Evolutionary conservation across 108 stramenopile species (phyloP).

Genomic region (Cyclotella atomus): DNA sequence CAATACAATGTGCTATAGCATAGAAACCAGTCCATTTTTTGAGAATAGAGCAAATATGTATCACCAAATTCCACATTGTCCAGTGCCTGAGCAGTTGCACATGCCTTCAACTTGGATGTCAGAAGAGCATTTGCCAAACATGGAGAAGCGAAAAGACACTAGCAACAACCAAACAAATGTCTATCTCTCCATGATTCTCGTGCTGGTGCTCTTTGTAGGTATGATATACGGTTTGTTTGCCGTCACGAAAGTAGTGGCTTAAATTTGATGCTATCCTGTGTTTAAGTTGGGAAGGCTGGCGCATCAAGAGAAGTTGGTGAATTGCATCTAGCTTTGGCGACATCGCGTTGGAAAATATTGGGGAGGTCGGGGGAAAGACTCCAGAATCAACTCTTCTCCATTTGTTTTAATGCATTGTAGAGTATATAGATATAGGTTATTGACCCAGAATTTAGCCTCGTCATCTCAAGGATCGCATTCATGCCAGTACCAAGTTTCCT

Average conservation of each 20-base stretch:
- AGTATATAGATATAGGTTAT: not conserved
- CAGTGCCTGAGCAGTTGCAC: slow-evolving; percentile 1
- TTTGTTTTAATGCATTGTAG: not conserved
- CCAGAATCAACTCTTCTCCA: too few species aligned
- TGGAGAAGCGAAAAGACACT: not conserved
- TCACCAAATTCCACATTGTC: not conserved
- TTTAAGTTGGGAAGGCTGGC: not conserved
- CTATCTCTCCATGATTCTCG: slow-evolving; percentile 27
- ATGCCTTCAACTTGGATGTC: slow-evolving; percentile 6
- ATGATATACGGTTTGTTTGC: slow-evolving; percentile 24
- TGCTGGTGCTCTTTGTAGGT: slow-evolving; percentile 22
- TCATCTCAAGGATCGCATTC: not conserved
- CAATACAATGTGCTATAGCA: slow-evolving; percentile 3
- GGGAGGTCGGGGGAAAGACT: too few species aligned
- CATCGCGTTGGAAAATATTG: not conserved
- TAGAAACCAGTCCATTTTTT: slow-evolving; percentile 10
- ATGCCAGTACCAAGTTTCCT: not conserved
- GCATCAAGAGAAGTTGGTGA: not conserved
- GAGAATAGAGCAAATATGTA: not conserved
- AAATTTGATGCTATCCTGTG: not conserved
- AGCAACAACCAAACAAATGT: slow-evolving; percentile 9
- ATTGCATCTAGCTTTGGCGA: not conserved
- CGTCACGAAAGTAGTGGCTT: slow-evolving; percentile 32
- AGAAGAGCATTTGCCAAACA: not conserved
- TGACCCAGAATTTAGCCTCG: too few species aligned